These are phyloP conservation scores for Malus hybrid DNA, from an alignment of 331 rosid genomes.

Conservation along the genomic window DNA sequence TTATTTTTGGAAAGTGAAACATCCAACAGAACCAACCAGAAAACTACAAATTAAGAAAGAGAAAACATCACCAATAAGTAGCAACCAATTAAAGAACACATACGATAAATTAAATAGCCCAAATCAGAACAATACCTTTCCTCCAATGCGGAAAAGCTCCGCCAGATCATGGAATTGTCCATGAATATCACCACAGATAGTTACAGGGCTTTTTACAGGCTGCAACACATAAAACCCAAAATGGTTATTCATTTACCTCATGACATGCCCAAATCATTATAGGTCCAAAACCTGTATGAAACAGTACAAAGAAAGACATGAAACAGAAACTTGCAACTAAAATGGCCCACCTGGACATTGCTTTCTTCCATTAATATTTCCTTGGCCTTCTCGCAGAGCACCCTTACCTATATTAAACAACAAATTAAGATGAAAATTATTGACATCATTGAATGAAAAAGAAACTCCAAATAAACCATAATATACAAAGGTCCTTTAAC, in stretches of 20 bases:
- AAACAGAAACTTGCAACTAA: neutral
- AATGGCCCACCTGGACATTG: conserved; percentile 68
- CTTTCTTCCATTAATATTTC: conserved; percentile 93
- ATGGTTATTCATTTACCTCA: conserved; percentile 3
- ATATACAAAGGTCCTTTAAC: neutral
- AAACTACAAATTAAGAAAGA: neutral
- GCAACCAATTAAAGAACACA: neutral
- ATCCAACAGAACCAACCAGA: neutral
- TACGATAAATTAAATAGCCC: conserved; percentile 1
- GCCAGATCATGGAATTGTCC: conserved; percentile 99
- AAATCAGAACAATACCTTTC: conserved; percentile 49
- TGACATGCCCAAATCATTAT: neutral
- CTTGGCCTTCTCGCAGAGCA: conserved; percentile 79
- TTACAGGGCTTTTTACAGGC: conserved; percentile 95
- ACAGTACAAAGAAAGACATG: neutral
- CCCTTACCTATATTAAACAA: conserved; percentile 50
- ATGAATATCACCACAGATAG: conserved; percentile 93
- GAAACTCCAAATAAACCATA: neutral
- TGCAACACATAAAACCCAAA: conserved; percentile 28
- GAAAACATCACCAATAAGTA: neutral
- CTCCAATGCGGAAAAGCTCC: conserved; percentile 91
- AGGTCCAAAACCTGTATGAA: neutral
- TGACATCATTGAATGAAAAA: neutral
- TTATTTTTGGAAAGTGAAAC: neutral
- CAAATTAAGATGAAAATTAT: neutral